These are phyloP conservation scores for Nectriaceae sp. DNA, from an alignment of 2,329 filamentous ascomycete genomes.

Conservation along the genomic window DNA sequence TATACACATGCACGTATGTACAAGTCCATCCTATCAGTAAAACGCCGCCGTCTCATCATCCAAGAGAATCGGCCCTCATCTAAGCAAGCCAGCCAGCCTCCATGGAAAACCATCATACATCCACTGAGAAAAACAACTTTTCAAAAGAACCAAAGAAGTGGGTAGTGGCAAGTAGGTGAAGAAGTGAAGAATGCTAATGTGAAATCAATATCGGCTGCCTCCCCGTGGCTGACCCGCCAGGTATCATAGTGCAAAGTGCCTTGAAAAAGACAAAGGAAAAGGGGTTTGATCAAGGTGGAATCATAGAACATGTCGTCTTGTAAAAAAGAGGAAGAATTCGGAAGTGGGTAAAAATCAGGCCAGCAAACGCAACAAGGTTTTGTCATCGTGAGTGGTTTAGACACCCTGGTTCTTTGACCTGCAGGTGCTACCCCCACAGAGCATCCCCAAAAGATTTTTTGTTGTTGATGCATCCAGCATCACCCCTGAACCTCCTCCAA, in stretches of 20 bases:
- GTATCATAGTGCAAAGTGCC: constrained; percentile 23
- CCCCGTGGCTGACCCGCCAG: constrained; percentile 20
- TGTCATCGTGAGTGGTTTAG: neutral
- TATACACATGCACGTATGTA: neutral
- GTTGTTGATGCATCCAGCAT: neutral
- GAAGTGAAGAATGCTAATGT: constrained; percentile 5
- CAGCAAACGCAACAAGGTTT: neutral
- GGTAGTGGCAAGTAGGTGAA: constrained; percentile 1
- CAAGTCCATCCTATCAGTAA: neutral
- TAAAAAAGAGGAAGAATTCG: neutral
- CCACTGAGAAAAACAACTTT: neutral
- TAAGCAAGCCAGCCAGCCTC: neutral
- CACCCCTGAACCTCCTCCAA: neutral
- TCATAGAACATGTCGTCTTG: constrained; percentile 3
- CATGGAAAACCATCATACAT: neutral
- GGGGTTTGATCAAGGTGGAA: constrained; percentile 4
- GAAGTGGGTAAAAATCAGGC: neutral
- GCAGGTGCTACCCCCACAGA: neutral
- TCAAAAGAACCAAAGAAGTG: constrained; percentile 1
- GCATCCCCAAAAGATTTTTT: neutral
- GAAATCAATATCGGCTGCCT: constrained; percentile 15
- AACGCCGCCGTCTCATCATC: neutral
- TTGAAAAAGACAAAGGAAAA: constrained; percentile 7
- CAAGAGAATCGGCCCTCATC: neutral
- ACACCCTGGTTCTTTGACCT: neutral